Conservation (phyloP, 345 rosid species). For the Pseudoturritis turrita region DNA sequence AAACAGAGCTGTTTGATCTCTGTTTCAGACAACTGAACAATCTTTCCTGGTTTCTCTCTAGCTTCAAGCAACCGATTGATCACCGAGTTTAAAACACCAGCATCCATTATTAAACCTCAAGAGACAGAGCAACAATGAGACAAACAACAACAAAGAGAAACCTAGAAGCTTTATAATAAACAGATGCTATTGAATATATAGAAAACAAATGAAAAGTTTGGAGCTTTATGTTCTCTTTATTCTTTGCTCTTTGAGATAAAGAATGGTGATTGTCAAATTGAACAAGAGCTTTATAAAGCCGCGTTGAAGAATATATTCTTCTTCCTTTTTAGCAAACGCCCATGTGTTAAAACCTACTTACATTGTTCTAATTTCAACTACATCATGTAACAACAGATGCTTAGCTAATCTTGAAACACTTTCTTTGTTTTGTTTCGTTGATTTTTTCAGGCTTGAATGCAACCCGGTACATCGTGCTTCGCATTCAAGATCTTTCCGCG, state of each 20-base stretch:
- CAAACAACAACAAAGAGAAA: not conserved
- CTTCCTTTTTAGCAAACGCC: conserved; percentile 12
- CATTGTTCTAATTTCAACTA: conserved; percentile 22
- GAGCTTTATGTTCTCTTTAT: conserved; percentile 10
- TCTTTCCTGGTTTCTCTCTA: conserved; percentile 64
- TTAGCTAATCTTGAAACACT: not conserved
- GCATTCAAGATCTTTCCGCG: not conserved
- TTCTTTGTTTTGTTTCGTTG: not conserved
- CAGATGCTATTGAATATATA: not conserved
- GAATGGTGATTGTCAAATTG: conserved; percentile 27
- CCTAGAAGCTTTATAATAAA: not conserved
- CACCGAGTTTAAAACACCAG: conserved; percentile 49
- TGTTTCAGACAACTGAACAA: conserved; percentile 59
- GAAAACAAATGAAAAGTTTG: not conserved
- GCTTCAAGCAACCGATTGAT: conserved; percentile 63
- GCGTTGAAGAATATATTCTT: conserved; percentile 31
- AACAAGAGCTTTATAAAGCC: conserved; percentile 22
- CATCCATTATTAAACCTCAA: conserved; percentile 38
- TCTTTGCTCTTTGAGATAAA: conserved; percentile 23
- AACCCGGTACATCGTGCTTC: not conserved
- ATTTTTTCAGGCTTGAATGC: not conserved
- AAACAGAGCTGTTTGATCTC: conserved; percentile 73
- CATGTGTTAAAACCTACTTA: conserved; percentile 14
- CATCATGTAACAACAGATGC: not conserved
- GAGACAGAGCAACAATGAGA: conserved; percentile 3